Conservation (phyloP, 306 rosid genomes). For the Glycine soja region DNA sequence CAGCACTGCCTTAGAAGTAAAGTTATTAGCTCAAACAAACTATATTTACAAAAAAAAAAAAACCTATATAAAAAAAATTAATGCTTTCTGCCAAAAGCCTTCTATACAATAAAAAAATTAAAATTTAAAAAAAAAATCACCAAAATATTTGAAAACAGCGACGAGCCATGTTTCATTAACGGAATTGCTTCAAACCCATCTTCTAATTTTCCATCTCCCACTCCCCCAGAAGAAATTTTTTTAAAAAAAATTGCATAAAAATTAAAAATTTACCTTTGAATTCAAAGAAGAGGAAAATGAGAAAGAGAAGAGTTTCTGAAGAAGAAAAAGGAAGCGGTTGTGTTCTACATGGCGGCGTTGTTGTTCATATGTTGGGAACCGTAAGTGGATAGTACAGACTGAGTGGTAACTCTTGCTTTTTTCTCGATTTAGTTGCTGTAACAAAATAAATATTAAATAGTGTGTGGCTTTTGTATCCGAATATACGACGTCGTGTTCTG, state of each 20-base stretch:
- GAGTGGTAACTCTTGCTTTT: neutral
- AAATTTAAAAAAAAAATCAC: neutral
- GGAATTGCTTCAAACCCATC: conserved; percentile 38
- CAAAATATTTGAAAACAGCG: neutral
- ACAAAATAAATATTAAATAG: neutral
- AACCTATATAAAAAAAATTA: neutral
- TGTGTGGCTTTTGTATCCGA: neutral
- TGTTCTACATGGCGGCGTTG: conserved; percentile 37
- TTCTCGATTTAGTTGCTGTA: neutral
- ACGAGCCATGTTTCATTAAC: conserved; percentile 38
- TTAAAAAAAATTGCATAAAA: neutral
- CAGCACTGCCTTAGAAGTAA: conserved; percentile 37
- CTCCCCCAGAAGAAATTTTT: neutral
- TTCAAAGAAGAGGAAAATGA: conserved; percentile 14
- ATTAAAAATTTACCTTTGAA: conserved; percentile 50
- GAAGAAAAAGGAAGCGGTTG: neutral
- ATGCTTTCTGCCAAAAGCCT: conserved; percentile 6
- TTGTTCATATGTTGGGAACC: conserved; percentile 25
- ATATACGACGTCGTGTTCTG: neutral
- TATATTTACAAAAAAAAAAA: too few species aligned
- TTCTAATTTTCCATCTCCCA: conserved; percentile 28
- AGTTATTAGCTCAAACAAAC: conserved; percentile 15
- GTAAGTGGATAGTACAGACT: conserved; percentile 18
- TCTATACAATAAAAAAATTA: neutral
- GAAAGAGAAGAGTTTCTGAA: neutral